These are phyloP conservation scores for Polymyxa betae DNA, from an alignment of 208 protist genomes.

Conservation along the genomic window DNA sequence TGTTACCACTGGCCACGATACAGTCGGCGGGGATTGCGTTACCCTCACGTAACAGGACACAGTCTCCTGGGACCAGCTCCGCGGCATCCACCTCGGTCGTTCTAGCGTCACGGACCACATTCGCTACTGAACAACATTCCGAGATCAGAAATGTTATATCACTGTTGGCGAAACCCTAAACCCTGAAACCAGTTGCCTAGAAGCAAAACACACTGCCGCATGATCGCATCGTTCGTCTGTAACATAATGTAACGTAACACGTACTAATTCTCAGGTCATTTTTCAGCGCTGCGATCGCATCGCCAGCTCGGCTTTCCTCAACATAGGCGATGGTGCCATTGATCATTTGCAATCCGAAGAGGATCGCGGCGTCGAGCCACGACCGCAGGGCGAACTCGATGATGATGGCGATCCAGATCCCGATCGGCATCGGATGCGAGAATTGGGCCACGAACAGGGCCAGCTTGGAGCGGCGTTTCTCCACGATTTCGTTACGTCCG, in stretches of 20 bases:
- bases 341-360: slow-evolving; percentile 70
- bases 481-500: slow-evolving; percentile 69
- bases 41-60: slow-evolving; percentile 84
- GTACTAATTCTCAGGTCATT: slow-evolving; percentile 75
- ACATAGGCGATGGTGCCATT: slow-evolving; percentile 82
- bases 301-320: slow-evolving; percentile 86
- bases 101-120: slow-evolving; percentile 80
- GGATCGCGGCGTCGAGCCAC: slow-evolving; percentile 74
- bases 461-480: slow-evolving; percentile 60
- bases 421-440: slow-evolving; percentile 60
- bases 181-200: background rate
- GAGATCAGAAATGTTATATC: background rate
- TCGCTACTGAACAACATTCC: slow-evolving; percentile 64
- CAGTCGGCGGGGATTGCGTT: slow-evolving; percentile 86
- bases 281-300: slow-evolving; percentile 86
- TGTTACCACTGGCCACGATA: slow-evolving; percentile 71
- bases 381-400: slow-evolving; percentile 69
- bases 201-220: background rate
- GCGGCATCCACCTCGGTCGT: slow-evolving; percentile 79
- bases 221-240: no score
- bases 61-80: slow-evolving; percentile 86
- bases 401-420: slow-evolving; percentile 76
- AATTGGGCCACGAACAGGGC: slow-evolving; percentile 64
- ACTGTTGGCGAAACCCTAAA: background rate
- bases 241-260: no score